Conservation (phyloP, 441 rosid species). For the Jatropha multifida region DNA sequence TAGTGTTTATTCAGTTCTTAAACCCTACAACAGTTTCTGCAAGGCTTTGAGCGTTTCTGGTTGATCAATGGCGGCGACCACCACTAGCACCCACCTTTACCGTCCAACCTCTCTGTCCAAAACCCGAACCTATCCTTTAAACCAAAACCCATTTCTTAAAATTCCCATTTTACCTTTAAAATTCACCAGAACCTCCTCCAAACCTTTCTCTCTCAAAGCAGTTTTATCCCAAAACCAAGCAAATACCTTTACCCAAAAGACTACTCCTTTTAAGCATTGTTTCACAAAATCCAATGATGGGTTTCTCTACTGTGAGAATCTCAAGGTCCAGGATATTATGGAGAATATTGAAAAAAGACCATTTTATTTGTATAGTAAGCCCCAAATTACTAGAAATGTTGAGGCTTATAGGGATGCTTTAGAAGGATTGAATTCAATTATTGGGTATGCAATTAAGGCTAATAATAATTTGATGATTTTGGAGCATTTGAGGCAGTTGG, state of each 20-base stretch:
- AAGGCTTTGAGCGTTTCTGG: not conserved
- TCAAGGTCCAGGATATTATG: slow-evolving; percentile 81
- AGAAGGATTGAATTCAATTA: slow-evolving; percentile 65
- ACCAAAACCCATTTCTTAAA: slow-evolving; percentile 41
- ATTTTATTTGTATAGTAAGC: slow-evolving; percentile 84
- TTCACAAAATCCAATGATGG: slow-evolving; percentile 84
- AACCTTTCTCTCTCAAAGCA: slow-evolving; percentile 52
- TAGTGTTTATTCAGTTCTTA: not conserved
- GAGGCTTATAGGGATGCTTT: slow-evolving; percentile 82
- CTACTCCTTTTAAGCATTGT: slow-evolving; percentile 59
- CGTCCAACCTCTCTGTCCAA: slow-evolving; percentile 35
- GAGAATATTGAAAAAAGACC: slow-evolving; percentile 81
- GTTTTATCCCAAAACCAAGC: slow-evolving; percentile 54
- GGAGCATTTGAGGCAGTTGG: slow-evolving; percentile 86
- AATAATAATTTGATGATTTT: slow-evolving; percentile 89
- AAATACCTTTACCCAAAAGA: slow-evolving; percentile 30
- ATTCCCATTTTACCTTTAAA: slow-evolving; percentile 37
- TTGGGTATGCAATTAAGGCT: slow-evolving; percentile 95
- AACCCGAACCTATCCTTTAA: slow-evolving; percentile 37
- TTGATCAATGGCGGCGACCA: slow-evolving; percentile 45
- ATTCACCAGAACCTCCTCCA: slow-evolving; percentile 26
- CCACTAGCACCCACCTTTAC: slow-evolving; percentile 31
- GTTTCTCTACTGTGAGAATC: slow-evolving; percentile 79
- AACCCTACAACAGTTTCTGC: not conserved
- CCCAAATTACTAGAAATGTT: slow-evolving; percentile 81